Base-by-base conservation (phyloP, 2,329 filamentous ascomycete species). In the Helotiales sp. region DNA sequence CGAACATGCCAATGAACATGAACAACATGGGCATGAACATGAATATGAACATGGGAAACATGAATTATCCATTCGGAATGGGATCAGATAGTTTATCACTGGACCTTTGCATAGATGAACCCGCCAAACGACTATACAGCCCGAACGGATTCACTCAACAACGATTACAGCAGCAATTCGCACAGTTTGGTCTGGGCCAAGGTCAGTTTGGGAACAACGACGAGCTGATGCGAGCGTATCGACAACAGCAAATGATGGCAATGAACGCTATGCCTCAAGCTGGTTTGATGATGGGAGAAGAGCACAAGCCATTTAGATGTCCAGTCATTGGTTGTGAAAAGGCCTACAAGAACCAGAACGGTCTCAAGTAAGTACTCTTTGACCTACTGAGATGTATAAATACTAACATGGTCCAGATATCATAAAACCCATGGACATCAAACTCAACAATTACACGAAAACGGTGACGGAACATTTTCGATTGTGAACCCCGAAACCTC, bases 331-430 rank as follows among this genome's bases (percentile, higher is more conserved):
- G 96, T 6, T 99, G 96, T 77, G 96, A 98, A 80, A 99, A 99
- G 84, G 95, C 96, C 0, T 99, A 99, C 83, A 99, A 99, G 85
- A 99, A 99, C 79, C 96, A 98, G 79, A 99, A 99, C 74, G 96
- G 96, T 59, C 85, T 99, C 65, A 99, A 98, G 87, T 99, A 93
- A 74, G 83, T 82, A 69, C 1, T 52, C 7, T 32, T n/a, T 17
- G 17, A 55, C 24, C 13, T 8, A 17, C 11, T 8, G 7, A 1
- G 22, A n/a, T 11, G 13, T 10, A 3, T 8, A 24, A 37, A 17
- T 47, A 24, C 55, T 64, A 64, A 67, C 43, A 30, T 30, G 17
- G 63, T 30, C 67, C 69, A 89, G 87, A 77, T 89, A 90, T 73
- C 88, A 90, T 81, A 90, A 90, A 78, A 86, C 87, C 79, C 96